These are phyloP conservation scores for Rubus idaeus DNA, from an alignment of 306 rosid genomes.

Conservation along the genomic window DNA sequence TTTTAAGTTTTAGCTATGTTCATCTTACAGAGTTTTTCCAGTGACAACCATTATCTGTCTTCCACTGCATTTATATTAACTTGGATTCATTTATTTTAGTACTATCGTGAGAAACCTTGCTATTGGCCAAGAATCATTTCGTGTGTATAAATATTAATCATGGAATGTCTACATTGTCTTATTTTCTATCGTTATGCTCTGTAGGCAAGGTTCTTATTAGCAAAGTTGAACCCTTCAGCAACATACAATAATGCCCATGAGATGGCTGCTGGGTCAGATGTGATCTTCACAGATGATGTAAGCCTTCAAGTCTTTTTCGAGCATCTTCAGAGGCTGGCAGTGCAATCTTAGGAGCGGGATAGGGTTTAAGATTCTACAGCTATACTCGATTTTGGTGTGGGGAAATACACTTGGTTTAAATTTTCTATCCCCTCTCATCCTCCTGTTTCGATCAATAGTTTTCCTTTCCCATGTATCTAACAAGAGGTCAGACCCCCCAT, in stretches of 20 bases:
- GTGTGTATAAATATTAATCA: not conserved
- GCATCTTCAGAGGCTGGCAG: conserved; percentile 98
- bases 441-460: conserved; percentile 42
- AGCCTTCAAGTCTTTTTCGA: conserved; percentile 97
- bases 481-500: conserved; percentile 44
- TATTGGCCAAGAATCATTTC: not conserved
- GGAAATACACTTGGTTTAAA: conserved; percentile 29
- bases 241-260: conserved; percentile 88
- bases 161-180: conserved; percentile 15
- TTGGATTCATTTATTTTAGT: not conserved
- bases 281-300: conserved; percentile 93
- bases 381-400: conserved; percentile 44
- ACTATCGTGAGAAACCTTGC: not conserved
- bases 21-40: too few relatives aligned
- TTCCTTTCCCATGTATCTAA: conserved; percentile 47
- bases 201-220: conserved; percentile 94
- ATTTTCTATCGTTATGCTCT: conserved; percentile 17
- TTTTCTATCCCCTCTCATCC: conserved; percentile 25
- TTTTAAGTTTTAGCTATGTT: too few relatives aligned
- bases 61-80: not conserved
- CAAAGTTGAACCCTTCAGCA: conserved; percentile 95
- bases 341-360: conserved; percentile 70
- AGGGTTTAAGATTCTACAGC: conserved; percentile 33
- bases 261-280: conserved; percentile 87
- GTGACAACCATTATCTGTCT: not conserved